phyloP scores from a whole-genome alignment of 306 rosid genomes.

The Prunus fruticosa region DNA sequence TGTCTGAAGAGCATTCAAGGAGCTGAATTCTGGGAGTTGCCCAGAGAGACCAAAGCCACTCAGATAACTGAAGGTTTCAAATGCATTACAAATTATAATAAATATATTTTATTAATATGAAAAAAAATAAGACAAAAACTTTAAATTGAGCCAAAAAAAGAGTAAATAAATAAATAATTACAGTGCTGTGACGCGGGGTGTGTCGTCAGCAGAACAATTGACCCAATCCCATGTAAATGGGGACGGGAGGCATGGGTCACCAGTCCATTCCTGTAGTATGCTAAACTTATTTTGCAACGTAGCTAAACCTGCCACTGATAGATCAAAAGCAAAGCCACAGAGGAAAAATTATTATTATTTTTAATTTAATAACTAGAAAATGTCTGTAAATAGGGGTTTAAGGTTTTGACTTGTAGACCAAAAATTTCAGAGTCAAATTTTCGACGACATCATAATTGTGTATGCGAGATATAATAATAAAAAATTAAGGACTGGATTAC shows the following conservation, averaged over 20 bases:
- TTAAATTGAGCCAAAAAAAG: neutral
- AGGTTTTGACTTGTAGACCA: rapidly evolving
- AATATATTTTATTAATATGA: neutral
- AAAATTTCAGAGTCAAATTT: rapidly evolving
- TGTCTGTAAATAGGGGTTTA: neutral
- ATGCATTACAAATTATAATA: neutral
- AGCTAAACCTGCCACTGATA: conserved; percentile 39
- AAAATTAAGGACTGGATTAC: neutral
- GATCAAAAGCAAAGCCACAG: neutral
- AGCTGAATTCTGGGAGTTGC: conserved; percentile 46
- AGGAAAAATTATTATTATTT: neutral
- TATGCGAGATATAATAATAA: neutral
- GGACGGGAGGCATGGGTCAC: conserved; percentile 51
- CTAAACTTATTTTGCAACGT: conserved; percentile 29
- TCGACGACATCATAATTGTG: too few relatives aligned
- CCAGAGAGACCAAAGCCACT: conserved; percentile 38
- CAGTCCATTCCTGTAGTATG: conserved; percentile 43
- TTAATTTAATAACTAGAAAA: neutral
- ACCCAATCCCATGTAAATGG: conserved; percentile 52
- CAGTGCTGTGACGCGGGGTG: conserved; percentile 44
- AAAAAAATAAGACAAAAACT: neutral
- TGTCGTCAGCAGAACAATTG: conserved; percentile 25
- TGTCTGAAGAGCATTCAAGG: conserved; percentile 45
- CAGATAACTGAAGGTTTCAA: conserved; percentile 38
- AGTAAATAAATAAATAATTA: conserved; percentile 4